phyloP scores from a whole-genome alignment of 2,329 filamentous ascomycete species.

The Tolypocladium paradoxum region DNA sequence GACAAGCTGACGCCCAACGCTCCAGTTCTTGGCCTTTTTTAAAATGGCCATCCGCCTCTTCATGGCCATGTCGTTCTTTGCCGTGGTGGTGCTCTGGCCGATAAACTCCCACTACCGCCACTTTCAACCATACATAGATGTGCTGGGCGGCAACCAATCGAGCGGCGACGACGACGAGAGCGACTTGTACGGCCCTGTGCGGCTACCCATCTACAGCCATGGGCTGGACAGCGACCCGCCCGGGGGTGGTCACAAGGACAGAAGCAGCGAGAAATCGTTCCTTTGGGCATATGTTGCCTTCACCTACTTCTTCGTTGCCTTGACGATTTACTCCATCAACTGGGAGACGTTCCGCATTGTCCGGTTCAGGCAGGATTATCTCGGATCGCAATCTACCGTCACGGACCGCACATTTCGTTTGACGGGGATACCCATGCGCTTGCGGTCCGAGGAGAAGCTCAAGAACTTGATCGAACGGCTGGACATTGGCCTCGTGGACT shows the following conservation, averaged over 20 bases:
- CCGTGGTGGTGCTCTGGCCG: conserved; percentile 69
- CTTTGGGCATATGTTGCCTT: conserved; percentile 94
- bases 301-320: conserved; percentile 77
- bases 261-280: conserved; percentile 36
- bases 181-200: background rate
- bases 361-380: conserved; percentile 74
- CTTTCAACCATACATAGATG: conserved; percentile 1
- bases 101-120: conserved; percentile 60
- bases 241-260: conserved; percentile 24
- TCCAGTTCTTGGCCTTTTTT: conserved; percentile 78
- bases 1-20: conserved; percentile 7
- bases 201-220: background rate
- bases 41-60: conserved; percentile 88
- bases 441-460: conserved; percentile 73
- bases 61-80: conserved; percentile 68
- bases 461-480: conserved; percentile 80
- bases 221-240: conserved; percentile 4
- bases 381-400: conserved; percentile 88
- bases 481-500: conserved; percentile 81
- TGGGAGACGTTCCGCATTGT: conserved; percentile 79
- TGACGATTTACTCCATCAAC: conserved; percentile 76
- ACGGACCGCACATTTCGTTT: conserved; percentile 90
- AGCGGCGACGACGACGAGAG: background rate
- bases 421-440: conserved; percentile 71
- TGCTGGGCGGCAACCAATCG: background rate